Evolutionary conservation across 2,329 filamentous ascomycete genomes (phyloP).

Genomic region (Fusarium musae): DNA sequence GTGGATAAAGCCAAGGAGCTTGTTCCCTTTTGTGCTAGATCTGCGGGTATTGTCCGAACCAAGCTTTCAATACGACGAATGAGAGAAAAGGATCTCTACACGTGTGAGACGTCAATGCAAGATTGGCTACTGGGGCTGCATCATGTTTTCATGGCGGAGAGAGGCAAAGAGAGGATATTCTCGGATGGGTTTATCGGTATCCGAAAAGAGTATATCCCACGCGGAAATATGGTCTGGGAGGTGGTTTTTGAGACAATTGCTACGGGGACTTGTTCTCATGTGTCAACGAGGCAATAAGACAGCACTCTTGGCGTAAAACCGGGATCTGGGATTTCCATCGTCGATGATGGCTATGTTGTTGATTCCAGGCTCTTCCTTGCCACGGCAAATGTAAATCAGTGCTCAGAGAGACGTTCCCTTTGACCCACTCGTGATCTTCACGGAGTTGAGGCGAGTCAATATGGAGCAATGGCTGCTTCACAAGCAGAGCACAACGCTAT

Average conservation of each 20-base stretch:
- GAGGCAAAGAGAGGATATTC: background rate
- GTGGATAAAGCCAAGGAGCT: slow-evolving; percentile 35
- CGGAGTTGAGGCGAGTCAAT: background rate
- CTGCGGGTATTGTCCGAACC: slow-evolving; percentile 17
- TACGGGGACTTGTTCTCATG: background rate
- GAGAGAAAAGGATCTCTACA: slow-evolving; percentile 4
- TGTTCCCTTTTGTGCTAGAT: slow-evolving; percentile 11
- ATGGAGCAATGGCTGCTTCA: slow-evolving; percentile 5
- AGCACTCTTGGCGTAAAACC: background rate
- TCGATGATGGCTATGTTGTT: background rate
- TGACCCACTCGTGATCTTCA: slow-evolving; percentile 10
- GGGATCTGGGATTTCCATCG: background rate
- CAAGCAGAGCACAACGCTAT: background rate
- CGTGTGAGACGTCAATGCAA: slow-evolving; percentile 33
- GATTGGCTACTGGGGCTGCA: slow-evolving; percentile 40
- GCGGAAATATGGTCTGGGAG: background rate
- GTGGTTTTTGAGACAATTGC: background rate
- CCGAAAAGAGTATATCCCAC: background rate
- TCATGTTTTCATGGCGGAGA: background rate
- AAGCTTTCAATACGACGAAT: slow-evolving; percentile 23
- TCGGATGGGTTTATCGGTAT: background rate
- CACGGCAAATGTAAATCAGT: background rate
- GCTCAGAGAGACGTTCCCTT: background rate
- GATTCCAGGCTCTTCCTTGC: background rate
- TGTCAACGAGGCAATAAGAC: background rate